phyloP scores from a whole-genome alignment of 257 asterid genomes.

The Anisodus acutangulus region DNA sequence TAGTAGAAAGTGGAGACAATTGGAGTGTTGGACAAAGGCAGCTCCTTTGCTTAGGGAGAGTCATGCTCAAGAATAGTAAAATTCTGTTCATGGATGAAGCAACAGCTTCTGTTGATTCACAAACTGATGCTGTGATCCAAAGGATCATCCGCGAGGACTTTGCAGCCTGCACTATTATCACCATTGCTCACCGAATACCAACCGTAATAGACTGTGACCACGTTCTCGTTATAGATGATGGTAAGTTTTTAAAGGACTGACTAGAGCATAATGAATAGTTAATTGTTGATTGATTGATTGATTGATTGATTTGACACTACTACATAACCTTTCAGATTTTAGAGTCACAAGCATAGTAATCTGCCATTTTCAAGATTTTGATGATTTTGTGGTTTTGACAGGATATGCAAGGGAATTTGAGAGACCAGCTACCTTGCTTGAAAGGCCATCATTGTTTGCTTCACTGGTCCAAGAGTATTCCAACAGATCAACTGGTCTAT shows the following conservation, averaged over 20 bases:
- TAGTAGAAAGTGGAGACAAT: constrained; percentile 72
- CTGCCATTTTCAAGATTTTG: not conserved
- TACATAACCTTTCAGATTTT: not conserved
- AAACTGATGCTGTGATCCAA: constrained; percentile 69
- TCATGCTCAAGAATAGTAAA: constrained; percentile 59
- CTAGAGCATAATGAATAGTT: not conserved
- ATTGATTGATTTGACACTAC: not conserved
- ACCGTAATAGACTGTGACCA: constrained; percentile 70
- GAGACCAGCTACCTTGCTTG: constrained; percentile 57
- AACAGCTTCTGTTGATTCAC: constrained; percentile 83
- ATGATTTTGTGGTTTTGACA: constrained; percentile 32
- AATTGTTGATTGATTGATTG: not conserved
- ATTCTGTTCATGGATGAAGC: constrained; percentile 82
- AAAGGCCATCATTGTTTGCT: constrained; percentile 56
- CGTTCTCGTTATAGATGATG: constrained; percentile 65
- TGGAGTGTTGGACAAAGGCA: constrained; percentile 80
- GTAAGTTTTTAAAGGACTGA: constrained; percentile 40
- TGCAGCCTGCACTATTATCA: constrained; percentile 59
- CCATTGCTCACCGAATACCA: constrained; percentile 81
- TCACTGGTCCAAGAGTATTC: constrained; percentile 71
- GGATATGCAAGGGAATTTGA: constrained; percentile 68
- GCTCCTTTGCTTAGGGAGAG: constrained; percentile 76
- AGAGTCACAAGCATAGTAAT: not conserved
- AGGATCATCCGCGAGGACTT: constrained; percentile 66
- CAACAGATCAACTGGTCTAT: constrained; percentile 55